Base-by-base conservation (phyloP, 2,329 filamentous ascomycete genomes). In the Ascochyta koolunga region DNA sequence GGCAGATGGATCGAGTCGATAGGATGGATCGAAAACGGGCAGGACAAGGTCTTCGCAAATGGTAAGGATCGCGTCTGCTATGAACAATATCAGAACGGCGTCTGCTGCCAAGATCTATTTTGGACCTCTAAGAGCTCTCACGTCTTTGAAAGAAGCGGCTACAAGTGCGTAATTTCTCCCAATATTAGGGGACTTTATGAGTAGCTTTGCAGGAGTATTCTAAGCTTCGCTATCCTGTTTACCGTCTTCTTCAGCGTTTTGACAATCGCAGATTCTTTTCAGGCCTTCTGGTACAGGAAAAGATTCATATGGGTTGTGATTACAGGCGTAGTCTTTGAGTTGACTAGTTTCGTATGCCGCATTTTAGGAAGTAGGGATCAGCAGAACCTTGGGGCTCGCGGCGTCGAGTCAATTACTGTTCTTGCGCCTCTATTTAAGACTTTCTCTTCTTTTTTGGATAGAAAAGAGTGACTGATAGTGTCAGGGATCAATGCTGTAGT, bases 401-500 rank as follows among this genome's bases (percentile, higher is more conserved):
- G 74, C 70, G 10, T 50, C 64, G 1, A 74, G 73, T 10, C 74
- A 74, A 4, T 62, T 82, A 5, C 63, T 83, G 5, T 75, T 82
- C 32, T 66, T 82, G 76, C 77, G 0, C 74, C 74, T 3, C 63
- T 79, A 0, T 67, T 56, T 58, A 37, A 48, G 56, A n/a, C n/a
- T n/a, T n/a, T n/a, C n/a, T n/a, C n/a, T n/a, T 50, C 19, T 43
- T 27, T 4, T 35, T 11, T 31, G 35, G 37, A 3, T 27, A 9
- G 16, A 18, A 8, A 41, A 42, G 22, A 32, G 35, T 22, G 22
- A 33, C 32, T 31, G 25, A 56, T 9, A 29, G 50, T 10, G 41
- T 29, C 50, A 37, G 60, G 78, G 78, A 75, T 79, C 46, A 81
- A 81, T 31, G 77, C 78, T 3, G 80, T 76, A 57, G 68, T 73